Evolutionary conservation across 192 early-diverging fungal species (phyloP), one percentile per base, ranked within the genome.

Genomic region (Podila horticola): DNA sequence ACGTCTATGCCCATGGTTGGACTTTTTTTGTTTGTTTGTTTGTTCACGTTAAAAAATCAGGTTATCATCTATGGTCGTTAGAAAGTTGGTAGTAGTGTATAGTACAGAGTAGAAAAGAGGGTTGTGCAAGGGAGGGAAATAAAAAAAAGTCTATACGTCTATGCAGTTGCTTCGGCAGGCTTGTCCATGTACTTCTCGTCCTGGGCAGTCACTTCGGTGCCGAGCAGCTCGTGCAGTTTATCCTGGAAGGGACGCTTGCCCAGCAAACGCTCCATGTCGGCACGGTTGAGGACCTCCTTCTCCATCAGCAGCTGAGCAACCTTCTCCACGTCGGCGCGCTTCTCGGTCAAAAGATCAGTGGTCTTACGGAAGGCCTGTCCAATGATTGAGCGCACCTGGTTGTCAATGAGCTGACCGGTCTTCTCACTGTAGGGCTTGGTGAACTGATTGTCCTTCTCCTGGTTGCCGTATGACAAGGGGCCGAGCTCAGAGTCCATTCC

Each of bases 391-490:
- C 97, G 90, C 24, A 94, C 98, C 82, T 99, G 97, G 66, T 94
- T 91, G 79, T 99, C 98, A 71, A 99, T 99, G 64, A 99, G 74
- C 66, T 89, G 85, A 45, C 92, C 97, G 1, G 98, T 99, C 66
- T 94, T 90, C 83, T 99, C 98, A 59, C 94, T 95, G 84, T 96
- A 99, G 17, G 97, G 97, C 85, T 99, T 99, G 68, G 93, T 92
- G 88, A 97, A 97, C 73, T 89, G 88, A 49, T 92, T 82, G 71
- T 94, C 91, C 62, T 75, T 73, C 50, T 93, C 86, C 65, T 92
- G 87, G 48, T 89, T 86, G 1, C 89, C 85, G 71, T 92, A 99
- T 19, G 92, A 94, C 58, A 99, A 79, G 67, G 96, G 93, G 17
- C 98, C 98, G 5, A 99, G 81, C 38, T 87, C 86, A 41, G 86